Evolutionary conservation across 2,329 filamentous ascomycete species (phyloP).

Genomic region (Drechslera avenae): DNA sequence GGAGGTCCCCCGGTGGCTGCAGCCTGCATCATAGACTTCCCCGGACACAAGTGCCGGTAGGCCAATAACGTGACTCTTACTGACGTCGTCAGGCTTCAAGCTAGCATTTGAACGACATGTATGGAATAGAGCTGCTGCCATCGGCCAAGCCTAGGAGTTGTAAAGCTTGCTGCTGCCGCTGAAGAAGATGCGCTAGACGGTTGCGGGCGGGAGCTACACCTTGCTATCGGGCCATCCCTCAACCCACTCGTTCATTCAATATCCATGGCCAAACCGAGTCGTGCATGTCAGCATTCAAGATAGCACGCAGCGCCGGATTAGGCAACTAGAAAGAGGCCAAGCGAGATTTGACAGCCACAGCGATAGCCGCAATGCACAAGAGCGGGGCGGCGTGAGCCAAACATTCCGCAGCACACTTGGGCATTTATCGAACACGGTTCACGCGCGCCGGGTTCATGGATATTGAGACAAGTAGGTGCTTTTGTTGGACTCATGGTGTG

Average conservation of each 20-base stretch:
- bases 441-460: not conserved
- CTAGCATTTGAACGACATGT: not conserved
- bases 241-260: constrained; percentile 1
- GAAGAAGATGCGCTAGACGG: not conserved
- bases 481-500: not conserved
- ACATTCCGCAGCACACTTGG: not conserved
- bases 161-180: not conserved
- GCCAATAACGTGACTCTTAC: not conserved
- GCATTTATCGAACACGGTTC: not conserved
- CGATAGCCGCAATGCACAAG: constrained; percentile 9
- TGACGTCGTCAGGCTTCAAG: constrained; percentile 3
- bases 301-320: not conserved
- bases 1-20: not conserved
- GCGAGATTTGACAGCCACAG: constrained; percentile 7
- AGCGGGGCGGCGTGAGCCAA: constrained; percentile 10
- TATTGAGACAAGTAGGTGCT: not conserved
- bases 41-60: constrained; percentile 1
- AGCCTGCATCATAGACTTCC: constrained; percentile 2
- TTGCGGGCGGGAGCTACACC: constrained; percentile 4
- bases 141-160: no score
- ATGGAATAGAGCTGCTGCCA: not conserved
- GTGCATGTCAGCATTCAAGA: not conserved
- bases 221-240: constrained; percentile 5
- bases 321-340: not conserved
- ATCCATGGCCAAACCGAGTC: no score